Conservation (phyloP, 805 yeast species). For the Hemisphaericaspora nanyangensis region DNA sequence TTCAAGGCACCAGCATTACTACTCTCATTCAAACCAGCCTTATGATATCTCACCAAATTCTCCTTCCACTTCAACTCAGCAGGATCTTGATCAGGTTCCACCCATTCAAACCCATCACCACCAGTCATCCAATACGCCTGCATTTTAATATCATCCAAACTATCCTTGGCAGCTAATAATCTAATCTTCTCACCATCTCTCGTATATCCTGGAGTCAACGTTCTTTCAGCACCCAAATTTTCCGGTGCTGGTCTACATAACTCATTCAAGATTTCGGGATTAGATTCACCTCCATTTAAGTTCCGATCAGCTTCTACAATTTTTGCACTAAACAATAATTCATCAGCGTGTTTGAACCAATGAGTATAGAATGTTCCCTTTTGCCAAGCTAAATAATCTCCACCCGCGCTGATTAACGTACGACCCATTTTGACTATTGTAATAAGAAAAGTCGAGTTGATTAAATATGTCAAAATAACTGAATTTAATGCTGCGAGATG, state of each 20-base stretch:
- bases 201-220: conserved; percentile 31
- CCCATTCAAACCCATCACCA: conserved; percentile 87
- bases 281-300: conserved; percentile 41
- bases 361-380: conserved; percentile 60
- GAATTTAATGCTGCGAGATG: conserved; percentile 46
- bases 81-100: conserved; percentile 87
- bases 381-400: conserved; percentile 56
- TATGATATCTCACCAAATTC: conserved; percentile 22
- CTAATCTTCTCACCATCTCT: conserved; percentile 38
- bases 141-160: conserved; percentile 62
- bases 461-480: conserved; percentile 35
- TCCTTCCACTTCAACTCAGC: conserved; percentile 53
- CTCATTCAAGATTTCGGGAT: conserved; percentile 31
- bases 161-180: conserved; percentile 41
- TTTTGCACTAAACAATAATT: conserved; percentile 61
- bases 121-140: conserved; percentile 86
- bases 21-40: conserved; percentile 15
- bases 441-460: conserved; percentile 39
- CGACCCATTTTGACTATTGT: conserved; percentile 40
- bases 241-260: conserved; percentile 32
- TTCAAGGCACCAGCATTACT: conserved; percentile 19
- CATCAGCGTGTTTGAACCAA: conserved; percentile 65
- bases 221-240: conserved; percentile 17
- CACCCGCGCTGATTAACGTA: conserved; percentile 38
- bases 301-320: conserved; percentile 63